Conservation (phyloP, 2,329 filamentous ascomycete species). For the Zymoseptoria brevis region DNA sequence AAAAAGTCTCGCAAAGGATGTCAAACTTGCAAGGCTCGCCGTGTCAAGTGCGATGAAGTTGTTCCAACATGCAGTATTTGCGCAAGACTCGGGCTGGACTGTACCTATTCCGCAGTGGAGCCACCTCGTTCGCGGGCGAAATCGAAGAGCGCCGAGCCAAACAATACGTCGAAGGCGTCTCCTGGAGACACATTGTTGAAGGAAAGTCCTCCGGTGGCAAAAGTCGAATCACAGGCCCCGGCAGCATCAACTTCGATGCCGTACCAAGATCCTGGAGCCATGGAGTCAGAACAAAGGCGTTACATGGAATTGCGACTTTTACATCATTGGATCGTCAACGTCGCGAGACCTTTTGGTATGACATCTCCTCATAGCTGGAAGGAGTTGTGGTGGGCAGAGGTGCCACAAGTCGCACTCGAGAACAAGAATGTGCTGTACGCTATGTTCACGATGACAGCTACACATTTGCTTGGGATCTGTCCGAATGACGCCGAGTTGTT, state of each 20-base stretch:
- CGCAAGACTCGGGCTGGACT: conserved; percentile 40
- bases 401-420: conserved; percentile 17
- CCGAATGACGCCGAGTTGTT: conserved; percentile 13
- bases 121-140: conserved; percentile 13
- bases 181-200: conserved; percentile 12
- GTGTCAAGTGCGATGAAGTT: conserved; percentile 50
- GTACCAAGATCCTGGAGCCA: conserved; percentile 6
- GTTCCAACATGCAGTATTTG: conserved; percentile 46
- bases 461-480: conserved; percentile 15
- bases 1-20: conserved; percentile 49
- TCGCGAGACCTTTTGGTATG: conserved; percentile 19
- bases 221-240: not conserved
- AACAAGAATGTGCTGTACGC: conserved; percentile 21
- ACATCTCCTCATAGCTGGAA: conserved; percentile 19
- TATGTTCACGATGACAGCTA: conserved; percentile 20
- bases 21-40: conserved; percentile 48
- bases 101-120: conserved; percentile 34
- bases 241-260: not conserved
- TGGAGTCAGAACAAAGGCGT: conserved; percentile 16
- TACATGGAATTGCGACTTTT: conserved; percentile 19
- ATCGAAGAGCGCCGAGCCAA: conserved; percentile 9
- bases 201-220: conserved; percentile 8
- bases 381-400: conserved; percentile 20
- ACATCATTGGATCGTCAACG: conserved; percentile 20
- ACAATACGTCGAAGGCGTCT: conserved; percentile 6